Percentiles rank a stretch among this genome's conserved stretches.
Evolutionary conservation across 768 basidiomycete species (phyloP).

Genomic region (Strobilomyces dryophilus): DNA sequence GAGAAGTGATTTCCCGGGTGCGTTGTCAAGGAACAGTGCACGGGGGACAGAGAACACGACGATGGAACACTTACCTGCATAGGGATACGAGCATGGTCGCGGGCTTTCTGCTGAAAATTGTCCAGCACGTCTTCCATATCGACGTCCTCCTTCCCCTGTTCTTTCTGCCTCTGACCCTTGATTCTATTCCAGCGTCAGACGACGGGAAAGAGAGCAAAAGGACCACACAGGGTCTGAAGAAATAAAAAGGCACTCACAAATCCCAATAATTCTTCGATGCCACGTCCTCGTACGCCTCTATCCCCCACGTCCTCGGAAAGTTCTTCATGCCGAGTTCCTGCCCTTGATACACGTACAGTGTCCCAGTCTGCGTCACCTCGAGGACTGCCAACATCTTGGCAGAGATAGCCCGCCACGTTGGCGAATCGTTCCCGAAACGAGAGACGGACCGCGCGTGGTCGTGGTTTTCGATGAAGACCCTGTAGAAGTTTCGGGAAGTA

Average conservation of each 20-base stretch:
- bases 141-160: constrained; percentile 32
- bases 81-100: constrained; percentile 68
- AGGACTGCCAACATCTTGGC: constrained; percentile 64
- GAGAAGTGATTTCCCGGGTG: not conserved
- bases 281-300: too few species aligned
- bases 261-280: constrained; percentile 58
- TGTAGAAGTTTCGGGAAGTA: not conserved
- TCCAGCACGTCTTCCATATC: constrained; percentile 62
- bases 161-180: constrained; percentile 33
- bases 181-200: constrained; percentile 28
- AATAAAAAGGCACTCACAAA: constrained; percentile 34
- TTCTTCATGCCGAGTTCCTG: constrained; percentile 69
- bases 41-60: too few species aligned
- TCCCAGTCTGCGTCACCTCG: constrained; percentile 59
- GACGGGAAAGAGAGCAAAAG: not conserved
- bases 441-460: constrained; percentile 63
- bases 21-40: not conserved
- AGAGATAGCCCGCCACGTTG: constrained; percentile 51
- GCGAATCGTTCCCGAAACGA: constrained; percentile 55
- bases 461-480: constrained; percentile 69
- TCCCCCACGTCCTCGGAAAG: constrained; percentile 50
- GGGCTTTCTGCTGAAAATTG: constrained; percentile 55
- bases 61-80: constrained; percentile 48
- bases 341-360: constrained; percentile 74
- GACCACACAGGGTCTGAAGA: not conserved